Conservation (phyloP, 345 rosid species). For the Microcos paniculata region DNA sequence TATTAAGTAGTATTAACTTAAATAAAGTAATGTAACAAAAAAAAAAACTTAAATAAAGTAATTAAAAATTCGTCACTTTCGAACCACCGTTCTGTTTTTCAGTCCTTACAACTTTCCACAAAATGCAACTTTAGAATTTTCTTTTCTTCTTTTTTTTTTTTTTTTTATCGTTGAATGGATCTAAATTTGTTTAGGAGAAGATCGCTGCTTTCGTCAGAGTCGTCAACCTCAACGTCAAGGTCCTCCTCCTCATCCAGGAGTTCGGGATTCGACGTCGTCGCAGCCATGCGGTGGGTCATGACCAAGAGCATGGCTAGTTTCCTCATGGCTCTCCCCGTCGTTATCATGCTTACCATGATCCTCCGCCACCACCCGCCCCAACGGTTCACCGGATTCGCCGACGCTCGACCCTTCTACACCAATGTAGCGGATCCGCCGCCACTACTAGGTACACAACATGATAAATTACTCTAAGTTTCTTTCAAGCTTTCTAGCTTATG, state of each 20-base stretch:
- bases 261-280: constrained; percentile 24
- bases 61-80: not conserved
- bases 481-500: no score
- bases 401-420: constrained; percentile 40
- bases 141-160: not conserved
- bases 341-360: constrained; percentile 31
- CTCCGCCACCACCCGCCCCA: constrained; percentile 32
- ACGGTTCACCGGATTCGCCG: constrained; percentile 41
- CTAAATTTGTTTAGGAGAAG: constrained; percentile 49
- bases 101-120: not conserved
- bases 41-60: not conserved
- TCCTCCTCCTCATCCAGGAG: constrained; percentile 23
- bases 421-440: constrained; percentile 29
- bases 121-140: not conserved
- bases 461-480: not conserved
- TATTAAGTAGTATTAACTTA: not conserved
- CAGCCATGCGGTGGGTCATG: constrained; percentile 28
- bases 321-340: constrained; percentile 34
- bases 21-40: no score
- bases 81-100: not conserved
- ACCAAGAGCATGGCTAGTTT: constrained; percentile 39
- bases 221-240: constrained; percentile 24
- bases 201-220: constrained; percentile 21
- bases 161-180: constrained; percentile 36
- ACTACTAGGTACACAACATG: not conserved